Conservation (phyloP, 768 basidiomycete species). For the Amanita inopinata region DNA sequence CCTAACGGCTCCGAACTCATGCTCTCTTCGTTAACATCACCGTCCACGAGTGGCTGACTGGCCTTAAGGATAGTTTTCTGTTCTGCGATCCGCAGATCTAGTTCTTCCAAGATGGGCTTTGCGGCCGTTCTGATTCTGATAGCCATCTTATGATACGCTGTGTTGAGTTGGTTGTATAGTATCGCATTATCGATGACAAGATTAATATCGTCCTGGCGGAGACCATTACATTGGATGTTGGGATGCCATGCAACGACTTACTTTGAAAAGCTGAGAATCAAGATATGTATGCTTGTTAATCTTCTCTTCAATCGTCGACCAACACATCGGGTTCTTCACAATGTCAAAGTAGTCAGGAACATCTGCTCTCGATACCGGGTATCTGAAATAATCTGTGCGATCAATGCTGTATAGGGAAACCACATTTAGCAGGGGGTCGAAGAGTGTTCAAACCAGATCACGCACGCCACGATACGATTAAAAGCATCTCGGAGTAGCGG, state of each 20-base stretch:
- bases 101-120: slow-evolving; percentile 31
- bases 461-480: slow-evolving; percentile 62
- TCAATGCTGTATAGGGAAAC: slow-evolving; percentile 43
- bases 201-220: slow-evolving; percentile 59
- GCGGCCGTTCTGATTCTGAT: slow-evolving; percentile 40
- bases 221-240: neutral
- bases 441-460: slow-evolving; percentile 6
- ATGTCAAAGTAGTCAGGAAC: slow-evolving; percentile 91
- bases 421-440: neutral
- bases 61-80: neutral
- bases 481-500: slow-evolving; percentile 51
- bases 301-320: slow-evolving; percentile 72
- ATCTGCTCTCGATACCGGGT: slow-evolving; percentile 68
- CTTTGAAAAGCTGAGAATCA: slow-evolving; percentile 67
- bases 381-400: slow-evolving; percentile 63
- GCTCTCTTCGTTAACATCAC: slow-evolving; percentile 1
- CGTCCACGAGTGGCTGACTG: slow-evolving; percentile 2
- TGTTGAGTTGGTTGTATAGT: slow-evolving; percentile 74
- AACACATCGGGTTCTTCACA: slow-evolving; percentile 82
- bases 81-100: slow-evolving; percentile 22
- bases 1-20: neutral
- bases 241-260: slow-evolving; percentile 16
- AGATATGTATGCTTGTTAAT: slow-evolving; percentile 79
- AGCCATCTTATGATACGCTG: slow-evolving; percentile 62
- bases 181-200: slow-evolving; percentile 84